Percentiles rank a stretch among this genome's conserved stretches.
Conservation (phyloP, 139 green algal species). For the Coccomyxa sp. region DNA sequence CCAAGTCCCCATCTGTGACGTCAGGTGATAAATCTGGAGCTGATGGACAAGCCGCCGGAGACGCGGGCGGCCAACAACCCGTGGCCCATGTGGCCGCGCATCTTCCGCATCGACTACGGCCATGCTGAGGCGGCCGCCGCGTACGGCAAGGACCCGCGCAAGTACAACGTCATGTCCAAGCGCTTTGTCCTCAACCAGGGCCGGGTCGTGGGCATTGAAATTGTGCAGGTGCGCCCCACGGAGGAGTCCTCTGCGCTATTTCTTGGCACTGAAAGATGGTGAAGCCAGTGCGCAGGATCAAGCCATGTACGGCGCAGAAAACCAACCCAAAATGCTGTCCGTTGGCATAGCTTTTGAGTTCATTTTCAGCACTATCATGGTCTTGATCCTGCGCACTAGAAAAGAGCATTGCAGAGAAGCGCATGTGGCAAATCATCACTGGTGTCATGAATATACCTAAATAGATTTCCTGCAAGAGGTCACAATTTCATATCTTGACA, state of each 20-base stretch:
- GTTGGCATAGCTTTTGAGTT: too few species aligned
- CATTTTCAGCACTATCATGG: background rate
- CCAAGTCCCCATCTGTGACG: too few species aligned
- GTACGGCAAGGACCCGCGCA: constrained; percentile 81
- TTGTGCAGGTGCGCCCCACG: constrained; percentile 17
- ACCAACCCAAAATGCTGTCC: too few species aligned
- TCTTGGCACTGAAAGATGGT: too few species aligned
- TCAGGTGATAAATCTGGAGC: constrained; percentile 89
- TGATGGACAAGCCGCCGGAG: constrained; percentile 79
- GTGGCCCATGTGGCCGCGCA: constrained; percentile 92
- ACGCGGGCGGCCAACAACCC: constrained; percentile 74
- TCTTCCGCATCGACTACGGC: constrained; percentile 90
- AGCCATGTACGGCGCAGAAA: too few species aligned
- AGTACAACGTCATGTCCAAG: constrained; percentile 93
- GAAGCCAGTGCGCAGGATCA: background rate
- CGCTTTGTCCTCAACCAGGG: constrained; percentile 84
- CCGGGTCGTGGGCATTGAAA: constrained; percentile 74
- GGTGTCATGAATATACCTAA: too few species aligned
- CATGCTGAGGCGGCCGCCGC: constrained; percentile 79
- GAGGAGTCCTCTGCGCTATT: too few species aligned
- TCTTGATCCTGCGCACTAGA: background rate
- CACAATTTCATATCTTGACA: too few species aligned
- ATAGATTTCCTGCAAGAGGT: too few species aligned
- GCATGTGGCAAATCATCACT: background rate
- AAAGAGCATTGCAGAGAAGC: background rate